phyloP scores from a whole-genome alignment of 208 protist species.

The Acanthamoeba lenticulata region DNA sequence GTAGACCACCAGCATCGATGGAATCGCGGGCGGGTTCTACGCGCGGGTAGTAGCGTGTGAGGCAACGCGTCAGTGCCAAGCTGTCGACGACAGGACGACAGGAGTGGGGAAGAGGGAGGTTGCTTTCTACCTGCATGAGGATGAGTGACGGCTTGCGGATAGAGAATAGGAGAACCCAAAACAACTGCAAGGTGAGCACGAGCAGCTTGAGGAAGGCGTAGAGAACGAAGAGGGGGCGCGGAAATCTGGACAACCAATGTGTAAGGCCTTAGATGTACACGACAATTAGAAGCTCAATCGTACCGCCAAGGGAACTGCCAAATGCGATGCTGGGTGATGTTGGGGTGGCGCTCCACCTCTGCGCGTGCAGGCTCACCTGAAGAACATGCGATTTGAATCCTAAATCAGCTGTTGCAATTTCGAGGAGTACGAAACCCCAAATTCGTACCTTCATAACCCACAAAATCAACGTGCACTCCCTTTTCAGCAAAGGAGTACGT shows the following conservation, averaged over 20 bases:
- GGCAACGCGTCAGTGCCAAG: background rate
- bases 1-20: slow-evolving; percentile 66
- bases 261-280: no score
- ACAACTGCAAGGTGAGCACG: slow-evolving; percentile 4
- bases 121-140: slow-evolving; percentile 32
- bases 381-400: background rate
- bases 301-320: slow-evolving; percentile 27
- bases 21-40: slow-evolving; percentile 74
- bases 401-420: background rate
- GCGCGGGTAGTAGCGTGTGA: background rate
- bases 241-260: no score
- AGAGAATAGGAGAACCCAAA: slow-evolving; percentile 23
- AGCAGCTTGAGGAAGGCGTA: slow-evolving; percentile 55
- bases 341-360: slow-evolving; percentile 41
- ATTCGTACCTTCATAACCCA: background rate
- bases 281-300: no score
- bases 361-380: background rate
- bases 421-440: background rate
- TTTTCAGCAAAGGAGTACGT: slow-evolving; percentile 15
- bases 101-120: no score
- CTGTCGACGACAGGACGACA: background rate
- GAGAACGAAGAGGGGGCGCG: background rate
- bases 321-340: slow-evolving; percentile 26
- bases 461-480: background rate
- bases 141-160: background rate